Percentiles rank a stretch among this genome's conserved stretches.
phyloP scores from a whole-genome alignment of 352 stramenopile species.

The Phytophthora pluvialis region DNA sequence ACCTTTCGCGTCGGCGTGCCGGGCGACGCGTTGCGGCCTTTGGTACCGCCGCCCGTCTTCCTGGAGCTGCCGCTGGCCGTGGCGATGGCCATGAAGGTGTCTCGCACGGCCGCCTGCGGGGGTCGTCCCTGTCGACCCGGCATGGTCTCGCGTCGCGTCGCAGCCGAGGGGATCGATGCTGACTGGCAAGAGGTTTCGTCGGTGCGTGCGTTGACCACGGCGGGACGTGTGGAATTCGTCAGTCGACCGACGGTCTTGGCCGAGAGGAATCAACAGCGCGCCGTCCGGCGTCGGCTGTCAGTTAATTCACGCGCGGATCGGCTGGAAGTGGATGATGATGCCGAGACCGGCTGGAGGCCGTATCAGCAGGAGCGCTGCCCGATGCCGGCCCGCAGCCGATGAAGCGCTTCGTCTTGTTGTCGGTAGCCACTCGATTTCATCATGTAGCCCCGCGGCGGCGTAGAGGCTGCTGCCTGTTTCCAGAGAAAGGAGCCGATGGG shows the following conservation, averaged over 20 bases:
- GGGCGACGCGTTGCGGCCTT: slow-evolving; percentile 10
- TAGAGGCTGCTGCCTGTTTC: slow-evolving; percentile 26
- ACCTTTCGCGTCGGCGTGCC: slow-evolving; percentile 27
- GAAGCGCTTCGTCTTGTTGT: slow-evolving; percentile 31
- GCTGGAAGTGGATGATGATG: slow-evolving; percentile 29
- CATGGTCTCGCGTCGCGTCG: slow-evolving; percentile 9
- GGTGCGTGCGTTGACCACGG: slow-evolving; percentile 4
- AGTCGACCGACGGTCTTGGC: no score
- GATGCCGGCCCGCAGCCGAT: slow-evolving; percentile 15
- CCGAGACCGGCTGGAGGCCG: slow-evolving; percentile 5
- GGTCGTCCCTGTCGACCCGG: slow-evolving; percentile 15
- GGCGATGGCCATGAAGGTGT: slow-evolving; percentile 21
- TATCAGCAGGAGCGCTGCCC: slow-evolving; percentile 9
- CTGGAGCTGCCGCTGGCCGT: slow-evolving; percentile 6
- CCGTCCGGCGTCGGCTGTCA: slow-evolving; percentile 2
- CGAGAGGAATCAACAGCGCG: no score
- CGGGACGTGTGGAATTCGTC: background rate
- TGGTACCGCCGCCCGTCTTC: slow-evolving; percentile 1
- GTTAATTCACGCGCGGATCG: slow-evolving; percentile 7
- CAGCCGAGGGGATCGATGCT: background rate
- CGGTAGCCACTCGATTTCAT: slow-evolving; percentile 35
- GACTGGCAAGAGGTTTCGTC: background rate
- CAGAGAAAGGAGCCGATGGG: slow-evolving; percentile 30
- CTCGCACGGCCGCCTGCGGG: background rate
- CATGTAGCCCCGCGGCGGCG: slow-evolving; percentile 13